phyloP scores from a whole-genome alignment of 2,329 filamentous ascomycete species.

The Arthroderma uncinatum region DNA sequence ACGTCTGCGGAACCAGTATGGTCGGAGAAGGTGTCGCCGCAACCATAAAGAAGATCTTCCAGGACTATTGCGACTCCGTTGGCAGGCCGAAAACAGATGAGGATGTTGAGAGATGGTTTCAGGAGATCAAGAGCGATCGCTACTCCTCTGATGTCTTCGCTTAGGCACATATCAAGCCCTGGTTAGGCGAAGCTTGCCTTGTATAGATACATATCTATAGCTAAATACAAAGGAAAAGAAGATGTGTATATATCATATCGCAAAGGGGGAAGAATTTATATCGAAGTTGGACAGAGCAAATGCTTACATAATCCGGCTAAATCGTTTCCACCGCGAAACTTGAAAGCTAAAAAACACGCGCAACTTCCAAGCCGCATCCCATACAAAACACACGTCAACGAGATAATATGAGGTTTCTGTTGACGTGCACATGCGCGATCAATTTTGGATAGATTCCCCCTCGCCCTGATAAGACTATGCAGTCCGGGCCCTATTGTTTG shows the following conservation, averaged over 20 bases:
- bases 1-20: neutral
- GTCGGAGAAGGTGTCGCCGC: neutral
- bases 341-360: neutral
- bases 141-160: constrained; percentile 1
- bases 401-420: neutral
- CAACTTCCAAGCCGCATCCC: neutral
- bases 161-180: neutral
- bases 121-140: neutral
- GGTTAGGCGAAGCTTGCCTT: no score
- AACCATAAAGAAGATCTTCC: neutral
- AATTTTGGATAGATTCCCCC: constrained; percentile 9
- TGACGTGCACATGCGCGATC: neutral
- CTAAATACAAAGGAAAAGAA: neutral
- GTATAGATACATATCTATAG: neutral
- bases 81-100: constrained; percentile 1
- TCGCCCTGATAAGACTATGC: constrained; percentile 8
- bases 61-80: neutral
- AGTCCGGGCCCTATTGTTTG: constrained; percentile 7
- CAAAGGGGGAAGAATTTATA: neutral
- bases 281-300: neutral
- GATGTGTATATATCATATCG: neutral
- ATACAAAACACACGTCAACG: neutral
- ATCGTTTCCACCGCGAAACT: neutral
- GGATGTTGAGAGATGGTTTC: neutral
- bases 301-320: neutral